Evolutionary conservation across 2,329 filamentous ascomycete species (phyloP).

Genomic region (Alternaria metachromatica): DNA sequence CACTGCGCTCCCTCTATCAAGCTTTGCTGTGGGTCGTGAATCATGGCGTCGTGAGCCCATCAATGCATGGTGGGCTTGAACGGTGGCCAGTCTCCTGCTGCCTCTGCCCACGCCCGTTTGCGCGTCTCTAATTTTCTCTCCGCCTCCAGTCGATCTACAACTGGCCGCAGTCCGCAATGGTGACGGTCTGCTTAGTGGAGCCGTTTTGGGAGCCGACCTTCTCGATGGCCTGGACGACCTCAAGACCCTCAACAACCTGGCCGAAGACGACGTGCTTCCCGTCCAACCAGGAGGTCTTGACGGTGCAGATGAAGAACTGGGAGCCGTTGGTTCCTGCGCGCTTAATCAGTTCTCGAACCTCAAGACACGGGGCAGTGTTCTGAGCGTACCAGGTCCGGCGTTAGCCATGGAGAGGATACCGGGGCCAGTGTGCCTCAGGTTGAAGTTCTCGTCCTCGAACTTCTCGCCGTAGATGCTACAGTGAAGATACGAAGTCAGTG

Average conservation of each 20-base stretch:
- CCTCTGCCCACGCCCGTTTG: background rate
- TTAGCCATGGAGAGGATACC: slow-evolving; percentile 98
- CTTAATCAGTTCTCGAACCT: background rate
- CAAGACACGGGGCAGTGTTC: too few relatives aligned
- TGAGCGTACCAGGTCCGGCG: slow-evolving; percentile 68
- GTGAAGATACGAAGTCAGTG: background rate
- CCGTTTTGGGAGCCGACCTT: slow-evolving; percentile 30
- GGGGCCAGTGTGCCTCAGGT: slow-evolving; percentile 86
- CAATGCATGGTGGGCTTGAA: background rate
- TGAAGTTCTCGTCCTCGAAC: slow-evolving; percentile 95
- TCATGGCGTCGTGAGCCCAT: slow-evolving; percentile 7
- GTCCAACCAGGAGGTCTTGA: slow-evolving; percentile 82
- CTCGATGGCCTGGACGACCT: slow-evolving; percentile 34
- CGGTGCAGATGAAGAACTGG: slow-evolving; percentile 97
- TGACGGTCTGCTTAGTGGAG: slow-evolving; percentile 28
- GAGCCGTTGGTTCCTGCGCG: slow-evolving; percentile 81
- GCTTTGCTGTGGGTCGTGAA: slow-evolving; percentile 14
- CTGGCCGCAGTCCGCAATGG: slow-evolving; percentile 35
- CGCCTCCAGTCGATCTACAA: slow-evolving; percentile 16
- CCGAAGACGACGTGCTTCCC: slow-evolving; percentile 86
- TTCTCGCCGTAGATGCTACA: slow-evolving; percentile 88
- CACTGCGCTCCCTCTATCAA: slow-evolving; percentile 4
- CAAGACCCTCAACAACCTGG: slow-evolving; percentile 60
- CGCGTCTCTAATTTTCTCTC: background rate
- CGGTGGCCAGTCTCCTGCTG: background rate